Evolutionary conservation across 2,329 filamentous ascomycete species (phyloP), one percentile per base, ranked within the genome.

Genomic region (Dothidotthia symphoricarpi): DNA sequence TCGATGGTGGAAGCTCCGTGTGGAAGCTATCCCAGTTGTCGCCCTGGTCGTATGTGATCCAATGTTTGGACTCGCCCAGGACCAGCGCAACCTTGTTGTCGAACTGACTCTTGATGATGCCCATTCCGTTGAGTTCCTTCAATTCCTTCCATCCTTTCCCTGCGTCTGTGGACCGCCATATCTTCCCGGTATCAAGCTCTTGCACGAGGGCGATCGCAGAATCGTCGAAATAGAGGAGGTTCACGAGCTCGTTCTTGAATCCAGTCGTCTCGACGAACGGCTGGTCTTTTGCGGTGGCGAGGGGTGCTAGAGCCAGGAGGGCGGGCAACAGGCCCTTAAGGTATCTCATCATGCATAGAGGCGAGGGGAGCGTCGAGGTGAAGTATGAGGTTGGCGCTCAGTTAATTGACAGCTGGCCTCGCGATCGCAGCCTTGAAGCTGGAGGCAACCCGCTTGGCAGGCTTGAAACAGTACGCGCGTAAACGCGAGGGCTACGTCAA

Each of bases 211-310:
- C 75, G 34, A 85, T 80, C 64, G 95, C 84, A 51, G 87, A 90
- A 65, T 91, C 87, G 59, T 93, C 84, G 62, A 98, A 97, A 70
- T 95, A 98, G 69, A 86, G 85, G 50, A 96, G 72, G 62, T 82
- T 82, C 36, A 70, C 63, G 1, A 88, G 86, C 36, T 75, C 68
- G 55, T 82, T 74, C 29, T 85, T 73, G 69, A 96, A 86, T 31
- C 76, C 68, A 36, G 73, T 85, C 42, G 75, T 70, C 45, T 76
- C 74, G 56, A 95, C 76, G 39, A 75, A 75, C 16, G 90, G 90
- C 32, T 75, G 73, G 58, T 82, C 77, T 47, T 76, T 84, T 51
- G 63, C 54, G 57, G 66, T 39, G 37, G 54, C 48, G 41, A 55
- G 44, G 26, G 59, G 44, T 39, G 55, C 53, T 43, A 64, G 45